Conservation (phyloP, 176 grass and related monocot species). For the Oryza longistaminata region DNA sequence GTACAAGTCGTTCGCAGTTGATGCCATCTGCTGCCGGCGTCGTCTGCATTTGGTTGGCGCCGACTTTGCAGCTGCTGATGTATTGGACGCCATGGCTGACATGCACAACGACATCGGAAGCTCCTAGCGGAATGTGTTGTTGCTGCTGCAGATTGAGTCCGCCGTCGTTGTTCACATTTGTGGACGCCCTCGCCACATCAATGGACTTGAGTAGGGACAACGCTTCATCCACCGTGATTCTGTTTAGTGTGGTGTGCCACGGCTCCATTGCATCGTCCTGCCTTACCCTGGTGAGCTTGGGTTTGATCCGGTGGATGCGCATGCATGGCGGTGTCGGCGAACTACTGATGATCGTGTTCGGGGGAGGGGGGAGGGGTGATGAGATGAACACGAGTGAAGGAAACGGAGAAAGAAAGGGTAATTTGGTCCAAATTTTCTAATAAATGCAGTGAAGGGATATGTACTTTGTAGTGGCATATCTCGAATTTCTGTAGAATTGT, state of each 20-base stretch:
- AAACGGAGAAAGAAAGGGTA: too few species aligned
- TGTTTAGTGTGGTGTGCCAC: conserved; percentile 36
- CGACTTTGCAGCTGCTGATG: not conserved
- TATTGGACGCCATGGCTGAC: not conserved
- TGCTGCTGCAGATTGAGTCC: too few species aligned
- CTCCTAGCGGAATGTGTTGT: too few species aligned
- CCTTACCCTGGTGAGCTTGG: conserved; percentile 32
- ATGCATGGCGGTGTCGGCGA: too few species aligned
- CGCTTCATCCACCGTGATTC: not conserved
- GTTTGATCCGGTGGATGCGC: too few species aligned
- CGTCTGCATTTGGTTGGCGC: not conserved
- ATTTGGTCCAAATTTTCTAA: too few species aligned
- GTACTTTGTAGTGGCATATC: too few species aligned
- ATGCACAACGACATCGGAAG: not conserved
- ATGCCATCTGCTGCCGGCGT: not conserved
- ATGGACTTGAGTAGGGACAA: not conserved
- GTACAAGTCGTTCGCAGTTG: not conserved
- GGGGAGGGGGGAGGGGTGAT: too few species aligned
- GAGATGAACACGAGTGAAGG: too few species aligned
- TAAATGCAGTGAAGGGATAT: too few species aligned
- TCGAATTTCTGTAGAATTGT: too few species aligned
- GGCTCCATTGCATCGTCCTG: not conserved
- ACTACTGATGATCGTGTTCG: too few species aligned
- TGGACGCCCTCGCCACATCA: not conserved
- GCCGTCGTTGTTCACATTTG: not conserved